Evolutionary conservation across 352 stramenopile genomes (phyloP), one percentile per base, ranked within the genome.

Genomic region (Phytophthora tubulina): DNA sequence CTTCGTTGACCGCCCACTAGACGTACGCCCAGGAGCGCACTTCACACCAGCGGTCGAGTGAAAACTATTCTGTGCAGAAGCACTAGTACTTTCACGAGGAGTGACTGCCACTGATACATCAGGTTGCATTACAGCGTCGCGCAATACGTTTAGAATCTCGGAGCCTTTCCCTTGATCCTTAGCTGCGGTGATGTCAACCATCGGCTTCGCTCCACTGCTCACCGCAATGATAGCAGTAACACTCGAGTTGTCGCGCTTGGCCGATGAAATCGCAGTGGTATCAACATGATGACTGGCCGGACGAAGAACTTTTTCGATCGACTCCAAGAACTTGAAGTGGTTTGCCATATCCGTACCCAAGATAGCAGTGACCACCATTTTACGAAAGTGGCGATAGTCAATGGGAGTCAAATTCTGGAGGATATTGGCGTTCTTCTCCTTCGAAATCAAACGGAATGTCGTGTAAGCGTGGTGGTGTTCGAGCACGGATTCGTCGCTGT

Each of bases 271-370:
- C 1, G 70, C 21, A 7, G 73, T 81, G 15, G 72, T 77, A 42
- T 82, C 79, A 54, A 91, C 72, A 49, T 91, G 82, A 45, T 87
- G 83, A 3, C 68, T 78, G 14, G 77, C 54, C 14, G 85, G 89
- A 14, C 88, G 84, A 49, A 94, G 53, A 38, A 82, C 67, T 62
- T 94, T 94, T 55, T 95, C 87, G 17, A 96, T 78, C 14, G 76
- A 71, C 60, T 96, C 86, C 61, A 89, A 89, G 56, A 92, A 92
- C 56, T 96, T 93, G 53, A 96, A 95, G 73, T 98, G 94, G 8
- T 90, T 76, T 8, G 92, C 90, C 88, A 97, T 97, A 63, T 98
- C 94, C 11, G 94, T 98, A 30, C 89, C 84, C 27, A 98, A 61
- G 53, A 98, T 97, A 1, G 85, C 86, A 14, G 80, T 88, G 44